Evolutionary conservation across 2,329 filamentous ascomycete species (phyloP), one percentile per base, ranked within the genome.

Genomic region (Alternaria tenuissima): DNA sequence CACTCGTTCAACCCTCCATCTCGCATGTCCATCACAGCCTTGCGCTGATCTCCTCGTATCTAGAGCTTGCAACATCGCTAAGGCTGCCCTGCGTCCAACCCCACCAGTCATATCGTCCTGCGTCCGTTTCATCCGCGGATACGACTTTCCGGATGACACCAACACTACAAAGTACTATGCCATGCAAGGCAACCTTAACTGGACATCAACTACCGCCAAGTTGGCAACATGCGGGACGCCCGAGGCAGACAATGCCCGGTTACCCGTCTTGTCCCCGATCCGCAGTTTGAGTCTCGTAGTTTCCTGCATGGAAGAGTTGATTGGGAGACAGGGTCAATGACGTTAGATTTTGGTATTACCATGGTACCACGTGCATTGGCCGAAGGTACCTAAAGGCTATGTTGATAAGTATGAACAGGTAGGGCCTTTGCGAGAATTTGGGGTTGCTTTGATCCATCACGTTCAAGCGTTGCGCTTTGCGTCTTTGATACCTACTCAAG

Each of bases 241-340:
- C 57, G 34, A 57, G 57, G 56, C 62, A 63, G 58, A 55, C 56
- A 26, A 44, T 49, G 41, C 34, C 59, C 49, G 46, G 46, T 53
- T 58, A 59, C 46, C 60, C 49, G 57, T 55, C 42, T 55, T 54
- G 52, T 52, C 36, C 28, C 41, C 46, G 55, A 41, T 57, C 32
- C 54, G 24, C 41, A 24, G 16, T 51, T 47, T 48, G n/a, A 16
- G 12, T 32, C 28, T 34, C 52, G 41, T 47, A 44, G 55, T 26
- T 56, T 44, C 46, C 56, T 36, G 32, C 32, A 36, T 36, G 32
- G 32, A 36, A 14, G 12, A 36, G 14, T 47, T 61, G 57, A 57
- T 61, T 63, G 57, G 57, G 43, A 56, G 34, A 43, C 11, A 41
- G n/a, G 22, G n/a, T 54, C 53, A 22, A 67, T 67, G 64, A 67